These are phyloP conservation scores for Canariomyces notabilis DNA, from an alignment of 2,329 filamentous ascomycete species.

Conservation along the genomic window DNA sequence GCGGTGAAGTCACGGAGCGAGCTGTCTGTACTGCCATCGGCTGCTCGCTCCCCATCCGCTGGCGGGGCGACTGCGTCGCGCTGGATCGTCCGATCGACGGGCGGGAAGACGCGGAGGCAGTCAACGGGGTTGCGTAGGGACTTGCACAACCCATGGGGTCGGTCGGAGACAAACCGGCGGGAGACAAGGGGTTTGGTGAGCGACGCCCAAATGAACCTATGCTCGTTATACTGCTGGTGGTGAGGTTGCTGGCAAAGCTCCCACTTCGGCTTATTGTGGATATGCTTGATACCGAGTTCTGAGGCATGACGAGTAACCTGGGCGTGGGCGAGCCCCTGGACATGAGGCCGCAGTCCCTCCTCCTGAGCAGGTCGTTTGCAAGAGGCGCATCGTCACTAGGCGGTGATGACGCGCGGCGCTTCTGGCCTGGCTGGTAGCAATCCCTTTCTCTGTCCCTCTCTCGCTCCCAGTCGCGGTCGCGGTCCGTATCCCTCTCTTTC, in stretches of 20 bases:
- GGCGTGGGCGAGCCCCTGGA: slow-evolving; percentile 50
- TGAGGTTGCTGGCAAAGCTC: slow-evolving; percentile 45
- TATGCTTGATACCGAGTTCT: slow-evolving; percentile 42
- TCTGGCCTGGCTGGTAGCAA: slow-evolving; percentile 43
- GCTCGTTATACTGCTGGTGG: slow-evolving; percentile 39
- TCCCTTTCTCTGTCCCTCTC: slow-evolving; percentile 20
- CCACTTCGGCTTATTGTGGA: slow-evolving; percentile 41
- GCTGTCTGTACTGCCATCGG: slow-evolving; percentile 19
- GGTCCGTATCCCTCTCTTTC: slow-evolving; percentile 20
- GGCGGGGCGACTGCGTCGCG: slow-evolving; percentile 38
- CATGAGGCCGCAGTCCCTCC: slow-evolving; percentile 38
- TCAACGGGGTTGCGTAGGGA: slow-evolving; percentile 45
- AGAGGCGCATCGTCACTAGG: slow-evolving; percentile 42
- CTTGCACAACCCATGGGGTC: slow-evolving; percentile 40
- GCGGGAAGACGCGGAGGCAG: slow-evolving; percentile 46
- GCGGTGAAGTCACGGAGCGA: slow-evolving; percentile 42
- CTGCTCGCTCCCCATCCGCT: slow-evolving; percentile 42
- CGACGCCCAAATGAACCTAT: slow-evolving; percentile 41
- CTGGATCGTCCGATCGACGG: slow-evolving; percentile 35
- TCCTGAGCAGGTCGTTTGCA: slow-evolving; percentile 41
- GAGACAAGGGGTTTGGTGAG: slow-evolving; percentile 43
- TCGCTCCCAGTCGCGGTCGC: slow-evolving; percentile 21
- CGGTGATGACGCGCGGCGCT: slow-evolving; percentile 53
- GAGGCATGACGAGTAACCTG: slow-evolving; percentile 43
- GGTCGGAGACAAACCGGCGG: slow-evolving; percentile 47